Evolutionary conservation across 768 basidiomycete species (phyloP).

Genomic region (Heimioporus sp.): DNA sequence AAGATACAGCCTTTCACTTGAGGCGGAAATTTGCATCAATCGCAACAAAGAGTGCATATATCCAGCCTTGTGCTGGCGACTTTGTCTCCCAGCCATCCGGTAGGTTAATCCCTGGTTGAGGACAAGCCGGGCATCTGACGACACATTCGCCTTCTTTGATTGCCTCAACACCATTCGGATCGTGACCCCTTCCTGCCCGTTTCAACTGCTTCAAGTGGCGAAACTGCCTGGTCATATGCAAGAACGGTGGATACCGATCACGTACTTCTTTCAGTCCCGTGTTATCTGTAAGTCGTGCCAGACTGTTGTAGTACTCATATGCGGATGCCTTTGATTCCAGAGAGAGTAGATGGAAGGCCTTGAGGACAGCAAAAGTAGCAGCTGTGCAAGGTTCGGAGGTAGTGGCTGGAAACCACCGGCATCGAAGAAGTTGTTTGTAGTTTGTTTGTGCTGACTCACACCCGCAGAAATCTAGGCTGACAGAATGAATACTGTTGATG

Average conservation of each 20-base stretch:
- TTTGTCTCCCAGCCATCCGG: neutral
- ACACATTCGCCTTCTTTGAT: conserved; percentile 2
- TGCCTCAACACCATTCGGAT: neutral
- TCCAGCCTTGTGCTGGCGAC: conserved; percentile 4
- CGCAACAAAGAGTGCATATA: conserved; percentile 24
- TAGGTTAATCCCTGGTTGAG: conserved; percentile 4
- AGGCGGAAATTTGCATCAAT: conserved; percentile 2
- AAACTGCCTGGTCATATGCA: neutral
- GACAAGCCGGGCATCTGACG: conserved; percentile 1
- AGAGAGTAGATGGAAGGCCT: neutral
- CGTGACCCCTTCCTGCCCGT: neutral
- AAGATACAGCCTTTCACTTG: conserved; percentile 16
- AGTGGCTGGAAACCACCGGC: neutral
- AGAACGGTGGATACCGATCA: too few species aligned
- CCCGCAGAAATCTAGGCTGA: conserved; percentile 19
- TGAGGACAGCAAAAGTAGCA: neutral
- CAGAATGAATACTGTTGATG: neutral
- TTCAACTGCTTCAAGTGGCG: conserved; percentile 2
- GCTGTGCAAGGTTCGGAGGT: neutral
- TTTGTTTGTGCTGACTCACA: conserved; percentile 8
- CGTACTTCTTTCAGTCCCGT: too few species aligned
- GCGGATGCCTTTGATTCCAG: neutral
- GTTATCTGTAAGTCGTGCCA: too few species aligned
- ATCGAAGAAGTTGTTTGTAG: neutral
- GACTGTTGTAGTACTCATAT: too few species aligned